A percentile compares a stretch with the other conserved stretches of the same genome.
Conservation (phyloP, 257 asterid genomes). For the Ophiorrhiza pumila region DNA sequence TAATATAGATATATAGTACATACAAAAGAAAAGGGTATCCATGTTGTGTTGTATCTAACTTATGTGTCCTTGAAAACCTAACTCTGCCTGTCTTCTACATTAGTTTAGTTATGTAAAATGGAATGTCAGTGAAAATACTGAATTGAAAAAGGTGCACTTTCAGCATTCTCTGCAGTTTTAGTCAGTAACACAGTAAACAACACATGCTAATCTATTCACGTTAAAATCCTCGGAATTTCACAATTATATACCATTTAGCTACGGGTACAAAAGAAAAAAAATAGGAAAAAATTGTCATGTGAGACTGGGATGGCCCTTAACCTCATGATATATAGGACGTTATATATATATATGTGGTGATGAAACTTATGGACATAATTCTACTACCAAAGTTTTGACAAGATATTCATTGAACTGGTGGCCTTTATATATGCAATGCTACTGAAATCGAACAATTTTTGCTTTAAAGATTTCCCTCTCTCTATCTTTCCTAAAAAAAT, state of each 20-base stretch:
- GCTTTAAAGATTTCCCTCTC: neutral
- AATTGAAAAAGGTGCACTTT: conserved; percentile 34
- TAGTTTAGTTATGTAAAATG: conserved; percentile 23
- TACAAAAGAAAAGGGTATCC: conserved; percentile 71
- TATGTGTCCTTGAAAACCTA: conserved; percentile 31
- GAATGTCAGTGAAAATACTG: conserved; percentile 55
- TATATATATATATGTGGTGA: too few species aligned
- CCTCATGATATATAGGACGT: neutral
- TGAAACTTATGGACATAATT: neutral
- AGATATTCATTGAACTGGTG: neutral
- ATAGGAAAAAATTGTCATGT: too few species aligned
- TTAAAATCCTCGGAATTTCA: conserved; percentile 13
- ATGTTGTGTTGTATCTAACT: conserved; percentile 66
- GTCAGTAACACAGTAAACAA: conserved; percentile 16
- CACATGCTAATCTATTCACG: conserved; percentile 20
- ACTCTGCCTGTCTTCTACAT: conserved; percentile 31
- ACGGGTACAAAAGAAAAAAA: neutral
- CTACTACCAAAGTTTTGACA: neutral
- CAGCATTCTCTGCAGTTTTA: conserved; percentile 35
- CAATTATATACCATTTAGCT: neutral
- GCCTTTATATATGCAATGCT: neutral
- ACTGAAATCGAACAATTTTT: neutral
- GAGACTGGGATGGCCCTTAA: conserved; percentile 1
- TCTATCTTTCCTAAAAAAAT: neutral
- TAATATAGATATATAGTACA: conserved; percentile 27